A percentile compares a stretch with the other conserved stretches of the same genome.
These are phyloP conservation scores for Pestalotiopsis sp. DNA, from an alignment of 2,329 filamentous ascomycete genomes.

Conservation along the genomic window DNA sequence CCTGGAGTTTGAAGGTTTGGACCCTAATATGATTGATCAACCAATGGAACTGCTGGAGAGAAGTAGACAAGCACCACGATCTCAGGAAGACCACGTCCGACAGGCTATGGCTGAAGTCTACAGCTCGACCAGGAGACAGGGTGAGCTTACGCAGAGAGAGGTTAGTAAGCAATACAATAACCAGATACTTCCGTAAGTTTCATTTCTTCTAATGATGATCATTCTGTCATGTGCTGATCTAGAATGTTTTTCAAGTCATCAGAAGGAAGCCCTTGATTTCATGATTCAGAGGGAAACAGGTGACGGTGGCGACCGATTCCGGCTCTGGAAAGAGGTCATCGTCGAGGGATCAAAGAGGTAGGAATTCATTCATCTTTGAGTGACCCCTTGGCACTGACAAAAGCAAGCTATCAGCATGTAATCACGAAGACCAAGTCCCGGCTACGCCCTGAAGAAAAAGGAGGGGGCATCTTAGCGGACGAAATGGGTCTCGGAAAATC, in stretches of 20 bases:
- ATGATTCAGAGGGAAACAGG: slow-evolving; percentile 43
- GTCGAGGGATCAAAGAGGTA: slow-evolving; percentile 28
- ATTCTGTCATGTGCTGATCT: neutral
- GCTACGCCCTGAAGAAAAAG: slow-evolving; percentile 32
- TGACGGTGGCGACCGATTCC: slow-evolving; percentile 29
- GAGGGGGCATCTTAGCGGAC: slow-evolving; percentile 57
- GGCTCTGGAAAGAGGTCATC: slow-evolving; percentile 36
- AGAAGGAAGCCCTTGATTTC: slow-evolving; percentile 39
- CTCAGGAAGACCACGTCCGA: slow-evolving; percentile 16
- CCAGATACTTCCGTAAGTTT: slow-evolving; percentile 19
- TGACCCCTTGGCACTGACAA: neutral
- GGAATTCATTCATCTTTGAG: neutral
- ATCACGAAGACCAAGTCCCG: slow-evolving; percentile 41
- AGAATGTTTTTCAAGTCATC: slow-evolving; percentile 33
- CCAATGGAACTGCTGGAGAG: neutral
- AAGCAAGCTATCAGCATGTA: slow-evolving; percentile 37
- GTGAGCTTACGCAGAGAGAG: slow-evolving; percentile 20
- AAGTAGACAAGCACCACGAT: slow-evolving; percentile 12
- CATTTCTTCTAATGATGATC: slow-evolving; percentile 20
- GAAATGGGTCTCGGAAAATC: slow-evolving; percentile 67
- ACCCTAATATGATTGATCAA: neutral
- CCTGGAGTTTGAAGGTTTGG: slow-evolving; percentile 10
- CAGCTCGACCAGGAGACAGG: slow-evolving; percentile 21
- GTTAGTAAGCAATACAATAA: slow-evolving; percentile 25
- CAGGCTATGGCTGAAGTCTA: slow-evolving; percentile 22